Base-by-base conservation (phyloP, 257 asterid species). In the Solanum lignicaule region DNA sequence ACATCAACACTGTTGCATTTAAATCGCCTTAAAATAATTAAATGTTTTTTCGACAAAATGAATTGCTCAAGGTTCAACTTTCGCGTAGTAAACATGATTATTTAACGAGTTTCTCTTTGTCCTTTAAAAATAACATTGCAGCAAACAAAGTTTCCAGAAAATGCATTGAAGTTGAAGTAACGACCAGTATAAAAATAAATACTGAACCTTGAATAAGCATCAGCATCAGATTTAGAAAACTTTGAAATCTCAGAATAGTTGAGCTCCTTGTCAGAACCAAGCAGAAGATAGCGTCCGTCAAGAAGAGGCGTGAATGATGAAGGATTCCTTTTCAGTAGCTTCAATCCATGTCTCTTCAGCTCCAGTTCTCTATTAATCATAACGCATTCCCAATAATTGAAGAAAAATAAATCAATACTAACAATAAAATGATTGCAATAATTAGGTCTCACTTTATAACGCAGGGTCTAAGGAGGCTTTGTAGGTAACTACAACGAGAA, bases 401-500 rank as follows among this genome's bases (percentile, higher is more conserved):
- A 88, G 27, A 55, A 83, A 25, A 18, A 48, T 6, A 71, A 60
- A 38, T 7, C 29, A 74, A 81, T 21, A 9, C 85, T 27, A 27
- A 13, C 66, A 46, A 27, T 76, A 46, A 12, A 81, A 81, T 81
- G 20, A 81, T 81, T 27, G 65, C 32, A 29, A 18, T 46, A 46
- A 18, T 27, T 48, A 46, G 27, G 41, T 81, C 85, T 82, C 29
- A 94, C 99, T 92, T 91, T 69, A 96, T 94, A 52, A 94, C 90
- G 29, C 92, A 85, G 72, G 99, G 99, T 84, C 98, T 98, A 83
- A 96, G 98, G 81, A 96, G 98, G 91, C 99, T 96, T 91, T 95
- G 99, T 88, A 96, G 97, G 91, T 96, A 96, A 92, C 99, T 96
- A 71, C 98, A 96, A 83, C 99, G 97, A 83, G 98, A 96, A 87